A percentile compares a stretch with the other conserved stretches of the same genome.
Evolutionary conservation across 2,329 filamentous ascomycete genomes (phyloP).

Genomic region (Biscogniauxia marginata): DNA sequence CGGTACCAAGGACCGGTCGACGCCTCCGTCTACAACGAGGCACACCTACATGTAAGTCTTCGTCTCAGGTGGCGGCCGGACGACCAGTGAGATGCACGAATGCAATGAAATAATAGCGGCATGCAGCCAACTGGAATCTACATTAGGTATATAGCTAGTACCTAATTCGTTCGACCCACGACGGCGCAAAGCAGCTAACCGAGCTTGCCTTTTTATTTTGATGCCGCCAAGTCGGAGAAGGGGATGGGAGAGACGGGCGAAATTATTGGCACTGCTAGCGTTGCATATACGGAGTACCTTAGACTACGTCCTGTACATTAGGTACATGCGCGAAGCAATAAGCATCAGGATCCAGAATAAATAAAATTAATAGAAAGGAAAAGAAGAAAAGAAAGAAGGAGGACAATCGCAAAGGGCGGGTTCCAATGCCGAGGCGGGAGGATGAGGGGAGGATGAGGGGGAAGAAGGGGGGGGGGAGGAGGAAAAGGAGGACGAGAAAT

Average conservation of each 20-base stretch:
- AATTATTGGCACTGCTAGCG: not conserved
- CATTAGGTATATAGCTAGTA: not conserved
- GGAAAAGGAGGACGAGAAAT: too few relatives aligned
- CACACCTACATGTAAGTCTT: not conserved
- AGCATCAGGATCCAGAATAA: too few relatives aligned
- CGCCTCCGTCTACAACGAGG: too few relatives aligned
- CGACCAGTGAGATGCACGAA: too few relatives aligned
- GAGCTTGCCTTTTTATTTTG: not conserved
- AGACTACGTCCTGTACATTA: too few relatives aligned
- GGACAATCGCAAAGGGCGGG: too few relatives aligned
- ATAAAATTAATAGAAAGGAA: too few relatives aligned
- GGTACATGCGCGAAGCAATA: too few relatives aligned
- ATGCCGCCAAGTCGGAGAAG: not conserved
- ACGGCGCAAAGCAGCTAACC: not conserved
- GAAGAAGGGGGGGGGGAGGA: too few relatives aligned
- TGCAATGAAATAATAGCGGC: not conserved
- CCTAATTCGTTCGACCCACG: not conserved
- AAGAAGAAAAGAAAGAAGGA: too few relatives aligned
- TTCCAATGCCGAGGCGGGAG: too few relatives aligned
- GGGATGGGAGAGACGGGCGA: not conserved
- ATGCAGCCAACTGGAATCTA: not conserved
- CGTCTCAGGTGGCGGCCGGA: not conserved
- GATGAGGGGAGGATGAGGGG: too few relatives aligned
- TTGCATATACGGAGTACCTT: not conserved
- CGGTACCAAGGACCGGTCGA: not conserved